phyloP scores from a whole-genome alignment of 371 early-diverging fungal genomes.

The Batkoa obscura region DNA sequence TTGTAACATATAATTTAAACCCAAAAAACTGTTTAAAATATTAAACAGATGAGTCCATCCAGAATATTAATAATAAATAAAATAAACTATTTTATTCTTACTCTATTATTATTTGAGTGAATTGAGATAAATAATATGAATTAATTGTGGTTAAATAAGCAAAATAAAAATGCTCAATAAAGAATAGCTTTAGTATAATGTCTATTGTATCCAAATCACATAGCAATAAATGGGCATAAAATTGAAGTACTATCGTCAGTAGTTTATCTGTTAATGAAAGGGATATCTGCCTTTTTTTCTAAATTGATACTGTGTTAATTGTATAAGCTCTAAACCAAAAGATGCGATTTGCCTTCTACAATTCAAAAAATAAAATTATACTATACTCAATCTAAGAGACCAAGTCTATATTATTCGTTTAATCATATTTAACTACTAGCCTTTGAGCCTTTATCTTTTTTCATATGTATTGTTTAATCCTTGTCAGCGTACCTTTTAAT shows the following conservation, averaged over 20 bases:
- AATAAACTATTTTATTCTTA: not conserved
- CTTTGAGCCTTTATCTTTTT: too few species aligned
- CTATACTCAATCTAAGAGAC: too few species aligned
- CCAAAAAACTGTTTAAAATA: not conserved
- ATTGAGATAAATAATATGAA: not conserved
- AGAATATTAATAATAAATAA: not conserved
- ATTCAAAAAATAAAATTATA: not conserved
- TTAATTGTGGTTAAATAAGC: not conserved
- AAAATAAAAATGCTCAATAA: not conserved
- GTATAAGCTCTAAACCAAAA: not conserved
- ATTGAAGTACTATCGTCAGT: not conserved
- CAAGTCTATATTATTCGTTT: too few species aligned
- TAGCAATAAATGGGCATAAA: not conserved
- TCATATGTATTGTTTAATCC: too few species aligned
- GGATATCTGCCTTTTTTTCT: not conserved
- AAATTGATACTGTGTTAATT: not conserved
- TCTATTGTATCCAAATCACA: not conserved
- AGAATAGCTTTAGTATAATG: not conserved
- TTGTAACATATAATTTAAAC: not conserved
- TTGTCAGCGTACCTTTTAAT: too few species aligned
- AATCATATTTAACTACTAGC: too few species aligned
- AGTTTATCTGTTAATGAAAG: not conserved
- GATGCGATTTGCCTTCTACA: not conserved
- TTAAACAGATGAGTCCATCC: not conserved
- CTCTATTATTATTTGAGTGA: not conserved